A percentile compares a stretch with the other conserved stretches of the same genome.
Evolutionary conservation across 371 early-diverging fungal genomes (phyloP).

Genomic region (Entomophthora muscae): DNA sequence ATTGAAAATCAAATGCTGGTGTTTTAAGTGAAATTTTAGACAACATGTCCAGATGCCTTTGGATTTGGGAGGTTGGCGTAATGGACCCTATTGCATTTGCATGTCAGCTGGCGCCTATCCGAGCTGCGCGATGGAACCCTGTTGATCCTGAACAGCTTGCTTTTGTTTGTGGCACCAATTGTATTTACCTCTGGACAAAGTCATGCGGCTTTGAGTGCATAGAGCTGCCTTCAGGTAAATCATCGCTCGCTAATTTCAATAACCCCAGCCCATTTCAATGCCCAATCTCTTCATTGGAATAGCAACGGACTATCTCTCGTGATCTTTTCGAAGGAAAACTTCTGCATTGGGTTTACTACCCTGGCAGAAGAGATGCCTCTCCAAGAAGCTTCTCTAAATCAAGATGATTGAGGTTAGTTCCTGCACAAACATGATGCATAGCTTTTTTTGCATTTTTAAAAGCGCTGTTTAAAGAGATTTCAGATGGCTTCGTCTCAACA

Average conservation of each 20-base stretch:
- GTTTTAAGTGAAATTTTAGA: no score
- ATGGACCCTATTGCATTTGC: conserved; percentile 21
- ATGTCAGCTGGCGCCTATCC: conserved; percentile 22
- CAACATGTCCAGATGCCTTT: conserved; percentile 27
- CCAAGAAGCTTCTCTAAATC: no score
- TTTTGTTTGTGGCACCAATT: conserved; percentile 20
- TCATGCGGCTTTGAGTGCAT: not conserved
- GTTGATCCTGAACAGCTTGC: conserved; percentile 18
- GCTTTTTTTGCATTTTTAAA: no score
- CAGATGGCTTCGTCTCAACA: no score
- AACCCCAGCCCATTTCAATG: not conserved
- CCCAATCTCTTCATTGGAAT: not conserved
- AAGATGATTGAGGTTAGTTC: not conserved
- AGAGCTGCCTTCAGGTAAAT: not conserved
- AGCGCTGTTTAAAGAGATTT: no score
- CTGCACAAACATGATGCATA: not conserved
- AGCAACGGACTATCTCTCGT: not conserved
- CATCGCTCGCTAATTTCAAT: not conserved
- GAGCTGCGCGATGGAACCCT: conserved; percentile 26
- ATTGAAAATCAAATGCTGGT: no score
- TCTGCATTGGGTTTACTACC: not conserved
- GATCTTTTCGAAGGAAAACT: not conserved
- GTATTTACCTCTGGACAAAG: conserved; percentile 23
- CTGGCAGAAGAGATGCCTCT: not conserved
- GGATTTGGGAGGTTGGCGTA: conserved; percentile 26